These are phyloP conservation scores for Fusarium tjaetaba DNA, from an alignment of 2,329 filamentous ascomycete genomes.

Conservation along the genomic window DNA sequence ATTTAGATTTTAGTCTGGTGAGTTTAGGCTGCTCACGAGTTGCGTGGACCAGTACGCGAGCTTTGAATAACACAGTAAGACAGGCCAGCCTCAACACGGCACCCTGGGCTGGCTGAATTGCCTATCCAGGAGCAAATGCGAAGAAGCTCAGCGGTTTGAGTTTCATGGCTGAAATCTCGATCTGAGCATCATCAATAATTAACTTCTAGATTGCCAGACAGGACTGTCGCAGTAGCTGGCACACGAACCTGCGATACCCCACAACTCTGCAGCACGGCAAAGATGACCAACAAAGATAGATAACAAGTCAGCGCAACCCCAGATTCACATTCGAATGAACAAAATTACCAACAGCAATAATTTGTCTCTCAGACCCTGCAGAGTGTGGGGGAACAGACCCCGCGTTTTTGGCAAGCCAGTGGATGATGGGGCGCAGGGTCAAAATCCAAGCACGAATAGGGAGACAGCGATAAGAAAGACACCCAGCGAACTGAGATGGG, in stretches of 20 bases:
- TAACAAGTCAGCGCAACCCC: constrained; percentile 2
- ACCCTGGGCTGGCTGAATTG: neutral
- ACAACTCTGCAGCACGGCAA: constrained; percentile 7
- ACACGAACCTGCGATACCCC: neutral
- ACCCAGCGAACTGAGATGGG: constrained; percentile 12
- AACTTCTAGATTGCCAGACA: neutral
- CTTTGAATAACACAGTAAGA: constrained; percentile 27
- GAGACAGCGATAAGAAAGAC: constrained; percentile 38
- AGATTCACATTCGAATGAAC: constrained; percentile 1
- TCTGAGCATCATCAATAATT: constrained; percentile 10
- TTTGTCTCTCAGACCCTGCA: constrained; percentile 36
- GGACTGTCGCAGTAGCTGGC: constrained; percentile 2
- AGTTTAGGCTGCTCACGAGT: constrained; percentile 20
- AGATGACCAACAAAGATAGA: neutral
- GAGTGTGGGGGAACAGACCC: constrained; percentile 39
- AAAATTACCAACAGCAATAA: constrained; percentile 17
- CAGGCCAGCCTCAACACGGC: constrained; percentile 13
- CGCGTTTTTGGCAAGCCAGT: constrained; percentile 39
- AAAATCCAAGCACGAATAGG: constrained; percentile 35
- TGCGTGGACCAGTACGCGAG: neutral
- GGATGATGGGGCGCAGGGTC: constrained; percentile 38
- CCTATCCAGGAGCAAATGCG: neutral
- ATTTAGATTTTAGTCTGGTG: constrained; percentile 4
- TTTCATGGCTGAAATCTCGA: constrained; percentile 17
- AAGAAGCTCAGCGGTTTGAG: constrained; percentile 1